These are phyloP conservation scores for Raphanus hybrid DNA, from an alignment of 441 rosid genomes.

Conservation along the genomic window DNA sequence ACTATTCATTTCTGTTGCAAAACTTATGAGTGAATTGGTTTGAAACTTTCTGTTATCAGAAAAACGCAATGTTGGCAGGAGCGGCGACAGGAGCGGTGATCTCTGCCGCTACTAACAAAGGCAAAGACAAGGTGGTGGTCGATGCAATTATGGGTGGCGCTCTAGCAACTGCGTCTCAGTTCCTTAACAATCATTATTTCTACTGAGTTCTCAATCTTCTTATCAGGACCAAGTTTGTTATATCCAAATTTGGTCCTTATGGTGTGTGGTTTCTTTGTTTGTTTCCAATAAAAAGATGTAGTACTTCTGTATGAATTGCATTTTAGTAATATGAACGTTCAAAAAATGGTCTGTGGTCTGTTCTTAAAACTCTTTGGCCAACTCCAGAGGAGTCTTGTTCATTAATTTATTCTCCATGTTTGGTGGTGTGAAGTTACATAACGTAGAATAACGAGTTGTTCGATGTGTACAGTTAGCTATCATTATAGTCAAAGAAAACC, in stretches of 20 bases:
- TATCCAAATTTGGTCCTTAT: slow-evolving; percentile 16
- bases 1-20: not conserved
- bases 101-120: slow-evolving; percentile 55
- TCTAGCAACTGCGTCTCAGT: slow-evolving; percentile 71
- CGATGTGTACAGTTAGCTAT: not conserved
- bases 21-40: not conserved
- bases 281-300: slow-evolving; percentile 23
- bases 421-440: not conserved
- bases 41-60: slow-evolving; percentile 47
- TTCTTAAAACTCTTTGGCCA: not conserved
- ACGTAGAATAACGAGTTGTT: slow-evolving; percentile 6
- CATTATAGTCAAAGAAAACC: not conserved
- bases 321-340: slow-evolving; percentile 23
- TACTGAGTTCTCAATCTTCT: slow-evolving; percentile 42
- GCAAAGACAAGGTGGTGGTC: slow-evolving; percentile 56
- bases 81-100: slow-evolving; percentile 69
- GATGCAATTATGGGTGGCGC: slow-evolving; percentile 78
- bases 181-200: slow-evolving; percentile 56
- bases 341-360: slow-evolving; percentile 13
- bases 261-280: slow-evolving; percentile 25
- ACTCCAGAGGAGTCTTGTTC: slow-evolving; percentile 4
- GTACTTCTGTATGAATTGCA: slow-evolving; percentile 6
- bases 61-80: slow-evolving; percentile 82
- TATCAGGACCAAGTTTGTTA: not conserved
- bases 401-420: not conserved